Base-by-base conservation (phyloP, 495 filamentous ascomycete genomes). In the Xylaria sp. region DNA sequence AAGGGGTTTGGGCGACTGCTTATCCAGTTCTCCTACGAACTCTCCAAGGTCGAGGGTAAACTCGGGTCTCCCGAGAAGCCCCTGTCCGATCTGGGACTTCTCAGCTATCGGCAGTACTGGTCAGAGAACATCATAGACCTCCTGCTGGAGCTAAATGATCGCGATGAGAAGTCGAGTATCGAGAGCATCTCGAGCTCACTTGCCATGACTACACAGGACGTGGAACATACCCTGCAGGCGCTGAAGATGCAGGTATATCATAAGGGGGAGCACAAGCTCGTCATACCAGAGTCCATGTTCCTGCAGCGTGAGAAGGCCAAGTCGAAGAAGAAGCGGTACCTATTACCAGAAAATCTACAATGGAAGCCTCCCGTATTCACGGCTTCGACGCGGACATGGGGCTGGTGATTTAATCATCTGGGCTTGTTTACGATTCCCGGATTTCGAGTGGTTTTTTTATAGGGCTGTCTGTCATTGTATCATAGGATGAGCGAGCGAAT, bases 341-440 rank as follows among this genome's bases (percentile, higher is more conserved):
- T 98, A 68, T 91, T 96, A 59, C 87, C 93, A 3, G 88, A 90
- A 5, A 86, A 88, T 73, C 87, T 99, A 53, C 90, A 92, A 78
- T 99, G 96, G 96, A 98, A 97, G 81, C 97, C 96, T 5, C 96
- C 96, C 1, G 93, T 97, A 7, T 97, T 98, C 77, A 94, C 92
- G 44, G 95, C 95, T 5, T 90, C 91, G 29, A 91, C 87, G 64
- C 85, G 96, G 73, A 98, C 95, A 33, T 99, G 96, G 96, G 97
- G 94, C 74, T 99, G 96, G 96, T 99, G 84, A 76, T 43, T 37
- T 19, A 37, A 1, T 3, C 41, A 17, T 29, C 15, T 24, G 52
- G 29, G 11, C 43, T 37, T 58, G 26, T n/a, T n/a, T 24, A 40
- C n/a, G 44, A 9, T 2, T 14, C 9, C 14, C 11, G 8, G 43